Percentiles rank a stretch among this genome's conserved stretches.
phyloP scores from a whole-genome alignment of 2,329 filamentous ascomycete species.

The Lachnellula occidentalis region DNA sequence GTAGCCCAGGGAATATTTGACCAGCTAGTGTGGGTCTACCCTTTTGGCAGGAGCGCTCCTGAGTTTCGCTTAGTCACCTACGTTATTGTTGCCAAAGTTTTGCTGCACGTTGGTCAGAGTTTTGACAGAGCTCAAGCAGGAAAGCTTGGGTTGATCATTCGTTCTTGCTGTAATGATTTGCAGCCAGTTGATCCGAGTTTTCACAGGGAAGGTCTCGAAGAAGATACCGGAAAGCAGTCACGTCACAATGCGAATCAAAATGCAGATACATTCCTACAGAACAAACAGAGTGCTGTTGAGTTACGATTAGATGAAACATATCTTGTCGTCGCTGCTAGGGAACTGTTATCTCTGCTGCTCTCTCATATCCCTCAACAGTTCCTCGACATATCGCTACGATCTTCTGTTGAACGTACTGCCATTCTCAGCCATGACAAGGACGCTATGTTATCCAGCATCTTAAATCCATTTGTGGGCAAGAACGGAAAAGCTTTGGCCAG shows the following conservation, averaged over 20 bases:
- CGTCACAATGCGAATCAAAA: conserved; percentile 48
- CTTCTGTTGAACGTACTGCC: conserved; percentile 74
- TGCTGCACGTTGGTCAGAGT: conserved; percentile 58
- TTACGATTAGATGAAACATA: conserved; percentile 35
- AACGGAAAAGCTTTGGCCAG: conserved; percentile 62
- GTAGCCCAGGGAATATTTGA: conserved; percentile 62
- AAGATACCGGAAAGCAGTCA: conserved; percentile 27
- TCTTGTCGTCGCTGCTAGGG: conserved; percentile 51
- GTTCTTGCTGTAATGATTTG: conserved; percentile 69
- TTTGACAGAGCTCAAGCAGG: conserved; percentile 61
- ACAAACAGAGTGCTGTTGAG: conserved; percentile 27
- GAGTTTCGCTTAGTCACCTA: conserved; percentile 59
- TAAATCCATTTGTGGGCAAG: conserved; percentile 67
- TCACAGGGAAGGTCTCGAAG: conserved; percentile 11
- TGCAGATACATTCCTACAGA: conserved; percentile 64
- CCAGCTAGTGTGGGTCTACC: conserved; percentile 67
- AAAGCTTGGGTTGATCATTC: conserved; percentile 56
- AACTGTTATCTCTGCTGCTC: conserved; percentile 59
- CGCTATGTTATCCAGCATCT: conserved; percentile 74
- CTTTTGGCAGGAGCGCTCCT: conserved; percentile 46
- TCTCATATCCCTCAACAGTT: conserved; percentile 58
- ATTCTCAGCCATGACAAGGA: conserved; percentile 64
- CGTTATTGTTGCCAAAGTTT: conserved; percentile 47
- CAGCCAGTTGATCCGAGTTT: conserved; percentile 41
- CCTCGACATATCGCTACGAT: conserved; percentile 65